Percentiles rank a stretch among this genome's conserved stretches.
Conservation (phyloP, 495 filamentous ascomycete species). For the Penicillium fimorum region DNA sequence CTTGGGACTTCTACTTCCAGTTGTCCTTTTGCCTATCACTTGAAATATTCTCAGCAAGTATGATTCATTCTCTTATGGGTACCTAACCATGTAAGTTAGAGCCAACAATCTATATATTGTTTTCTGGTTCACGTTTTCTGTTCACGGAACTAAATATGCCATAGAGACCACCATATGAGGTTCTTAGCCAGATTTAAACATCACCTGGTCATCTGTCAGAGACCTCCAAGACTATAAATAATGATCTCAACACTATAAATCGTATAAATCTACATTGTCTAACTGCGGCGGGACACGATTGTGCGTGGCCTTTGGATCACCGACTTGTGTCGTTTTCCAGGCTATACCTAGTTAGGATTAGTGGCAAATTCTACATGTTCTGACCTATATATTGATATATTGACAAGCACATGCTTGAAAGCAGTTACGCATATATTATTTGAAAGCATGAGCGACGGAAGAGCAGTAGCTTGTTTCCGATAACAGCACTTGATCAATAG, state of each 20-base stretch:
- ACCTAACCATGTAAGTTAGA: background rate
- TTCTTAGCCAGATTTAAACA: background rate
- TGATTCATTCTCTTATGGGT: background rate
- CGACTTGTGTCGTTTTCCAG: background rate
- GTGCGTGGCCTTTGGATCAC: background rate
- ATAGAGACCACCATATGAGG: background rate
- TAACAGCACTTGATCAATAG: no score
- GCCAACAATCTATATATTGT: background rate
- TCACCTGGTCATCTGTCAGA: background rate
- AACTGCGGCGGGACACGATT: background rate
- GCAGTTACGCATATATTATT: no score
- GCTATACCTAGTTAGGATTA: background rate
- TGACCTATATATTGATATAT: background rate
- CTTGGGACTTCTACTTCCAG: background rate
- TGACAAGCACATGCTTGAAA: no score
- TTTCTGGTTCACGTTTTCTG: background rate
- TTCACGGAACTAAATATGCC: background rate
- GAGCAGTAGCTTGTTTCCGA: no score
- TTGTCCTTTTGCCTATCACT: background rate
- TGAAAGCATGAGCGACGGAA: no score
- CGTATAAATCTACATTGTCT: background rate
- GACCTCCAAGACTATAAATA: background rate
- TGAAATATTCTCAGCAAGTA: background rate
- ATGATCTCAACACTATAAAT: background rate
- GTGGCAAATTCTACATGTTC: background rate